These are phyloP conservation scores for Ganoderma sp. DNA, from an alignment of 1,284 basidiomycete genomes.

Conservation along the genomic window DNA sequence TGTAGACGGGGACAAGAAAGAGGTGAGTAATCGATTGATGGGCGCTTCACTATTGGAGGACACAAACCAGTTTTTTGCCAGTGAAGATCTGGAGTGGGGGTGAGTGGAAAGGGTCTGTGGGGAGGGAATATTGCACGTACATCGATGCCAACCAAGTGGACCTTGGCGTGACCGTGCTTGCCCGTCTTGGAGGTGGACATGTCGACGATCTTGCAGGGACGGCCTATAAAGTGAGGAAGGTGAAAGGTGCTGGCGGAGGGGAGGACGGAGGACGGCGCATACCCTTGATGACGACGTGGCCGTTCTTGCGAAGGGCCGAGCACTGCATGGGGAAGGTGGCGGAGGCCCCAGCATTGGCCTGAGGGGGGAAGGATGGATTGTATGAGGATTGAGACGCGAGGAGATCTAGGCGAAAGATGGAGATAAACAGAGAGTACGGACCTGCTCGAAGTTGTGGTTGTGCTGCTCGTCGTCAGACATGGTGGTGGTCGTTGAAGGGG, in stretches of 20 bases:
- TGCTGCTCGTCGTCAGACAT: conserved; percentile 94
- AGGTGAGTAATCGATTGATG: conserved; percentile 19
- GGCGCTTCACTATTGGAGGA: conserved; percentile 10
- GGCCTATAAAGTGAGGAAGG: conserved; percentile 51
- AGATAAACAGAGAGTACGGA: conserved; percentile 34
- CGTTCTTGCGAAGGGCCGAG: conserved; percentile 94
- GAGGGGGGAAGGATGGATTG: conserved; percentile 26
- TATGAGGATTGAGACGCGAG: conserved; percentile 9
- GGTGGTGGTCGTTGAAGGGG: conserved; percentile 41
- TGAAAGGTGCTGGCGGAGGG: too few species aligned
- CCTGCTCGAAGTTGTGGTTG: conserved; percentile 89
- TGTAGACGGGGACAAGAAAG: conserved; percentile 43
- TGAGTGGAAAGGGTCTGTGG: conserved; percentile 10
- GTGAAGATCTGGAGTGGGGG: conserved; percentile 84
- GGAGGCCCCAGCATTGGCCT: conserved; percentile 85
- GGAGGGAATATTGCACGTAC: conserved; percentile 55
- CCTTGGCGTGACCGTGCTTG: conserved; percentile 99
- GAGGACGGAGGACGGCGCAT: not conserved
- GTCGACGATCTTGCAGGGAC: conserved; percentile 99
- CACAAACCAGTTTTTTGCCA: conserved; percentile 83
- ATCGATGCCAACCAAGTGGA: conserved; percentile 96
- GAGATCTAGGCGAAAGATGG: conserved; percentile 17
- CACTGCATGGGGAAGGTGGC: conserved; percentile 95
- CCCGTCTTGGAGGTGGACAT: conserved; percentile 99
- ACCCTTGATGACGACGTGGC: conserved; percentile 98